These are phyloP conservation scores for Amanita pseudoporphyria DNA, from an alignment of 768 basidiomycete species.

Conservation along the genomic window DNA sequence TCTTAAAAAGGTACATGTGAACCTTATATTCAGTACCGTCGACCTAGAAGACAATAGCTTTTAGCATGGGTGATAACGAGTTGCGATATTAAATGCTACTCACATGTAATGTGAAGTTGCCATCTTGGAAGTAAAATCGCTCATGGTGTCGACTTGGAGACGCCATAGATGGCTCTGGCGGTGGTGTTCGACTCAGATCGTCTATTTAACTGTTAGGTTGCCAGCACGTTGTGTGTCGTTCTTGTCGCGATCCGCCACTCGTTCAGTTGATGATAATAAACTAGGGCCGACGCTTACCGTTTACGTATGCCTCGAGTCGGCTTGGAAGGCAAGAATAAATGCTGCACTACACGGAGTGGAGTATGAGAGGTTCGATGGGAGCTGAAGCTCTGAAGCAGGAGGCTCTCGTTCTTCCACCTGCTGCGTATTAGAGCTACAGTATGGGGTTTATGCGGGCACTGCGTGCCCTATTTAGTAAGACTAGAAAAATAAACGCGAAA, in stretches of 20 bases:
- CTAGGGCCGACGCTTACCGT: no score
- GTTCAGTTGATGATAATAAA: no score
- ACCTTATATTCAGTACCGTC: not conserved
- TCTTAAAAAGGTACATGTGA: not conserved
- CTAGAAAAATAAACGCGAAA: no score
- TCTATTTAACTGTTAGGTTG: not conserved
- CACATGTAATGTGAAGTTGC: not conserved
- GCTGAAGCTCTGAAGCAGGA: no score
- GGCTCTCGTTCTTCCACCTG: no score
- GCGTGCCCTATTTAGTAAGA: no score
- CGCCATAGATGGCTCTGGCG: not conserved
- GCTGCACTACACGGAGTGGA: no score
- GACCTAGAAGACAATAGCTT: not conserved
- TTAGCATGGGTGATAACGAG: not conserved
- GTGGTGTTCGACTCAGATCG: not conserved
- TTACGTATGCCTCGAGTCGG: no score
- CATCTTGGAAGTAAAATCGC: conserved; percentile 2
- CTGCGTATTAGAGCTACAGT: no score
- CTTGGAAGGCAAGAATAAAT: no score
- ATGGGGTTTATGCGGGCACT: no score
- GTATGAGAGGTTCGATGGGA: no score
- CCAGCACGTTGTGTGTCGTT: not conserved
- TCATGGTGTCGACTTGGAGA: not conserved
- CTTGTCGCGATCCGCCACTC: not conserved
- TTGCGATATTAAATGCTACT: not conserved